Base-by-base conservation (phyloP, 2,329 filamentous ascomycete species). In the Pseudogymnoascus sp. region DNA sequence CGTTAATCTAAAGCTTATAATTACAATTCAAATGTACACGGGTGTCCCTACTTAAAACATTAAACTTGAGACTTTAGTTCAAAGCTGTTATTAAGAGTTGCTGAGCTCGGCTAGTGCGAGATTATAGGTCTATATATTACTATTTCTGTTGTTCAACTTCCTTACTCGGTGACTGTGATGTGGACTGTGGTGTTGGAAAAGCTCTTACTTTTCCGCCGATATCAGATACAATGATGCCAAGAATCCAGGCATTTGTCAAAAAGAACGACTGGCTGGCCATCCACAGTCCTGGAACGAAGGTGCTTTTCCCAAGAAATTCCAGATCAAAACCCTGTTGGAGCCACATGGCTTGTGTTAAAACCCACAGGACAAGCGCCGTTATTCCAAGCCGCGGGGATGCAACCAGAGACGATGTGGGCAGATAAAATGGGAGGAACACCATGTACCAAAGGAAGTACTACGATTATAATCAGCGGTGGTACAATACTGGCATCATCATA, bases 371-470 rank as follows among this genome's bases (percentile, higher is more conserved):
- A 5, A 90, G 78, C 0, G 90, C 90, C 0, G 78, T 69, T 1
- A 89, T 64, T 1, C 95, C 95, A 3, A 89, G 76, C 5, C 72
- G 71, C 0, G 84, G 84, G 2, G 77, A 80, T 4, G 74, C 76
- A 0, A 96, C 77, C 12, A 97, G 81, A 0, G 89, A 88, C 0
- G 93, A 97, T 38, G 78, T 78, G 0, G 93, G 92, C 0, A 99
- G 86, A 73, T 97, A 96, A 60, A 97, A 87, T 0, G 95, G 95
- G 2, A 97, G 80, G 69, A 99, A 90, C 67, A 97, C 85, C 76
- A 97, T 87, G 76, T 99, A 97, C 95, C 95, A 99, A 60, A 99
- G 84, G 75, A 99, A 99, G 75, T 99, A 99, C 91, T 96, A 60
- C 34, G 10, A 31, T 5, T 5, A 60, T 38, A 18, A 14, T 44